Evolutionary conservation across 2,329 filamentous ascomycete genomes (phyloP).

Genomic region (Fusarium annulatum): DNA sequence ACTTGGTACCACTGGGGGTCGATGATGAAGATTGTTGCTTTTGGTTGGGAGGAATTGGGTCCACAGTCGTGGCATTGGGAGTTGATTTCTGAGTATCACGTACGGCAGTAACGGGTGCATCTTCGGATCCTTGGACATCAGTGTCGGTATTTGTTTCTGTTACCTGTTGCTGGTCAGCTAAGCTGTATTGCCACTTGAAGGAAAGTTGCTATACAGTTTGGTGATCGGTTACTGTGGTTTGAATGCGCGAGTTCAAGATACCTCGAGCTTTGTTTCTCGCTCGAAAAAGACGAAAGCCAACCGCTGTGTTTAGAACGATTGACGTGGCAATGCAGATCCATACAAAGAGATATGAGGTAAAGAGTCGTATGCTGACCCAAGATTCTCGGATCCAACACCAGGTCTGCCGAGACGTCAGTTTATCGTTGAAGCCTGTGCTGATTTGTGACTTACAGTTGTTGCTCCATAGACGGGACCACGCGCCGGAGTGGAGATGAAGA

Average conservation of each 20-base stretch:
- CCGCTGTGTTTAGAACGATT: neutral
- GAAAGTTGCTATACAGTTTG: neutral
- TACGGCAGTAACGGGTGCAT: accelerated
- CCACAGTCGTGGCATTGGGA: neutral
- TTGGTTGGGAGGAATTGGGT: neutral
- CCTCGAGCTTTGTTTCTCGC: neutral
- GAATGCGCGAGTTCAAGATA: neutral
- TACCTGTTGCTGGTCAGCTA: neutral
- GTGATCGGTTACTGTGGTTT: neutral
- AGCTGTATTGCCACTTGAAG: accelerated
- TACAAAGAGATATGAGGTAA: neutral
- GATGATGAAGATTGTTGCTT: neutral
- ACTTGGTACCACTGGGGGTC: accelerated
- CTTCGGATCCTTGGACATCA: accelerated
- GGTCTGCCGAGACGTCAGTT: neutral
- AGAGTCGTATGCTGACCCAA: neutral
- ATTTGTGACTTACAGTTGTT: neutral
- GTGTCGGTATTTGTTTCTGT: neutral
- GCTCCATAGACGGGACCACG: neutral
- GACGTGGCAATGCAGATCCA: neutral
- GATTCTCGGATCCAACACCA: constrained; percentile 1
- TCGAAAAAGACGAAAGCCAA: neutral
- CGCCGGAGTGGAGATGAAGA: neutral
- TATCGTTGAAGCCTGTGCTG: accelerated
- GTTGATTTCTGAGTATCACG: neutral